phyloP scores from a whole-genome alignment of 495 filamentous ascomycete genomes.

The Sphaerosporella brunnea region DNA sequence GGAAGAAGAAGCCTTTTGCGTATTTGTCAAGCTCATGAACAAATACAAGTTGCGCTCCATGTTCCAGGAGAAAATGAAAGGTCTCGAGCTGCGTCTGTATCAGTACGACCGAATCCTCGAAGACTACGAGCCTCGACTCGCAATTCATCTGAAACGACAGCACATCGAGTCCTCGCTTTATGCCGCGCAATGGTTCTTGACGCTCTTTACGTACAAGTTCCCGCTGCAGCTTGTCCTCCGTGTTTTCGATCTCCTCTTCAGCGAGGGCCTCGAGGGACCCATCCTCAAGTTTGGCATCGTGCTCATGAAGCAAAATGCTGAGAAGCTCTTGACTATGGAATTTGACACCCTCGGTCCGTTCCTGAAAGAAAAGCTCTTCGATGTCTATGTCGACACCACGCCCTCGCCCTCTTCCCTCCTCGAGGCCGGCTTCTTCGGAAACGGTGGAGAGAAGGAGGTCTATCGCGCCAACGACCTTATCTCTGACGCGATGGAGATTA shows the following conservation, averaged over 20 bases:
- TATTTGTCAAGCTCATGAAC: slow-evolving; percentile 89
- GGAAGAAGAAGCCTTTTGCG: slow-evolving; percentile 87
- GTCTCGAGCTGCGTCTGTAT: slow-evolving; percentile 79
- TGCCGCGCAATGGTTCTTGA: slow-evolving; percentile 97
- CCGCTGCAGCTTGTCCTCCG: slow-evolving; percentile 88
- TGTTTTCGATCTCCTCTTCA: slow-evolving; percentile 91
- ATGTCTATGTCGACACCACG: slow-evolving; percentile 87
- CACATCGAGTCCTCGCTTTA: slow-evolving; percentile 83
- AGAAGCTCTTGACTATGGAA: slow-evolving; percentile 69
- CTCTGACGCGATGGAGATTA: slow-evolving; percentile 80
- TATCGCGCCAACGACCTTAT: slow-evolving; percentile 89
- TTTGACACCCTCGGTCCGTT: slow-evolving; percentile 75
- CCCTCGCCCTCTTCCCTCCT: slow-evolving; percentile 74
- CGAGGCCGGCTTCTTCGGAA: slow-evolving; percentile 95
- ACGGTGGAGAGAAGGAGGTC: slow-evolving; percentile 81
- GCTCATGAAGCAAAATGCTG: slow-evolving; percentile 83
- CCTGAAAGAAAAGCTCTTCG: slow-evolving; percentile 84
- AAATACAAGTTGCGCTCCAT: slow-evolving; percentile 84
- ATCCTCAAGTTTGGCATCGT: slow-evolving; percentile 88
- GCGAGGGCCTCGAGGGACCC: slow-evolving; percentile 75
- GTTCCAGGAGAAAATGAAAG: slow-evolving; percentile 92
- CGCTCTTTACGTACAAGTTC: slow-evolving; percentile 96
- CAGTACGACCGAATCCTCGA: slow-evolving; percentile 91
- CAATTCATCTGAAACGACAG: slow-evolving; percentile 80
- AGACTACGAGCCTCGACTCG: slow-evolving; percentile 82